phyloP scores from a whole-genome alignment of 768 basidiomycete species.

The Xerocomellus amylosporus region DNA sequence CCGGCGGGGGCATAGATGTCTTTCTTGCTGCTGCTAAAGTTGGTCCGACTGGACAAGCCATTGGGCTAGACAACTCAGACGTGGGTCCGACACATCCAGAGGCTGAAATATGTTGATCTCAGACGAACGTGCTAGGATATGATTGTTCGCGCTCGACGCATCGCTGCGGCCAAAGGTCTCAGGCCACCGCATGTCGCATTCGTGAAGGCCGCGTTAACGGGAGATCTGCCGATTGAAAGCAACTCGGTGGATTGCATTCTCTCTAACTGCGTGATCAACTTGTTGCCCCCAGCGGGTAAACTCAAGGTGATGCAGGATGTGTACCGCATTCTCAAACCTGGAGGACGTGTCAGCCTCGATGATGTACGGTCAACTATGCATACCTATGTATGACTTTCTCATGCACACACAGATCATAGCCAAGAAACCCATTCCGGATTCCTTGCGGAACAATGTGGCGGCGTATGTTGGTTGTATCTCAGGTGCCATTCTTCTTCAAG shows the following conservation, averaged over 20 bases:
- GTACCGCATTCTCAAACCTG: conserved; percentile 50
- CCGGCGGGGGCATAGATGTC: conserved; percentile 55
- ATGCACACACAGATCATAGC: conserved; percentile 42
- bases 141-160: conserved; percentile 46
- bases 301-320: conserved; percentile 43
- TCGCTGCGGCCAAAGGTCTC: conserved; percentile 41
- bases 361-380: conserved; percentile 39
- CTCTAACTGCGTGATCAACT: conserved; percentile 58
- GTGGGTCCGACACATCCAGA: conserved; percentile 28
- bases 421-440: conserved; percentile 41
- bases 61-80: conserved; percentile 54
- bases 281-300: conserved; percentile 44
- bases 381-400: background rate
- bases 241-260: conserved; percentile 52
- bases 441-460: conserved; percentile 40
- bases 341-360: conserved; percentile 50
- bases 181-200: conserved; percentile 50
- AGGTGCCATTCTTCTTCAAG: conserved; percentile 41
- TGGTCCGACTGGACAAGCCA: conserved; percentile 46
- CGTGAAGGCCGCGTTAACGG: conserved; percentile 40
- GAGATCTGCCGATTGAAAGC: conserved; percentile 46
- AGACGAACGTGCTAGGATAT: conserved; percentile 40
- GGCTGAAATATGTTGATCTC: background rate
- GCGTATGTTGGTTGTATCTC: conserved; percentile 46
- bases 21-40: conserved; percentile 51